These are phyloP conservation scores for Penicillium ochrochloron DNA, from an alignment of 495 filamentous ascomycete species.

Conservation along the genomic window DNA sequence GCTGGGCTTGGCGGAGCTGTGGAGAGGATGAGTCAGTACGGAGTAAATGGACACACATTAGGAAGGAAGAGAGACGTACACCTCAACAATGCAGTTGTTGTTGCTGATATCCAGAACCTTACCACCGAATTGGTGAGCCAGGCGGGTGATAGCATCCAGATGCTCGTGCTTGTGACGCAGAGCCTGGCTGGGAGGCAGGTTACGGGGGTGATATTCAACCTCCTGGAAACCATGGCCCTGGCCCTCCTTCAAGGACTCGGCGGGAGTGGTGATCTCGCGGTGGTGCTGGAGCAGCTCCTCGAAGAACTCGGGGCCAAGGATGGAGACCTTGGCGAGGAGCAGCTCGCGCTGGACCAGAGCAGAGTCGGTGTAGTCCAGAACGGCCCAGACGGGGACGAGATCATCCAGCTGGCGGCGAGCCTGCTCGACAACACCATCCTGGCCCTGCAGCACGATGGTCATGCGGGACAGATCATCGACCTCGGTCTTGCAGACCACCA, in stretches of 20 bases:
- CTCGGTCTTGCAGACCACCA: constrained; percentile 97
- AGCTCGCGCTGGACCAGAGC: constrained; percentile 96
- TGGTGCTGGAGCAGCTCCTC: constrained; percentile 95
- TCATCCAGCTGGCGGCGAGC: constrained; percentile 94
- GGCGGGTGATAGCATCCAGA: constrained; percentile 88
- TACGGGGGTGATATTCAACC: constrained; percentile 77
- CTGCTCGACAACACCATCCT: constrained; percentile 97
- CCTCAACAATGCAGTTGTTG: constrained; percentile 96
- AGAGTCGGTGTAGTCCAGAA: constrained; percentile 90
- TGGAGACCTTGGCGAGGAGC: constrained; percentile 94
- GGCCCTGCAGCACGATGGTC: constrained; percentile 95
- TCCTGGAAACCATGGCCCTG: constrained; percentile 36
- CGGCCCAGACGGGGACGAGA: constrained; percentile 96
- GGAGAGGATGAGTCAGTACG: constrained; percentile 1
- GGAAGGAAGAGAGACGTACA: constrained; percentile 63
- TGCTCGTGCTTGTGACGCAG: constrained; percentile 96
- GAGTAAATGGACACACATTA: neutral
- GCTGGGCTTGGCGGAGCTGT: constrained; percentile 85
- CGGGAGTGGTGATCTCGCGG: constrained; percentile 66
- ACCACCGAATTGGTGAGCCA: constrained; percentile 96
- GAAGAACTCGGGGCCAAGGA: constrained; percentile 95
- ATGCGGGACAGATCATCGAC: constrained; percentile 97
- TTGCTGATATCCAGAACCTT: constrained; percentile 98
- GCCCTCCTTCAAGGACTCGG: constrained; percentile 39
- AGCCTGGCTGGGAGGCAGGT: constrained; percentile 82